Base-by-base conservation (phyloP, 352 stramenopile genomes). In the Globisporangium emineosum region DNA sequence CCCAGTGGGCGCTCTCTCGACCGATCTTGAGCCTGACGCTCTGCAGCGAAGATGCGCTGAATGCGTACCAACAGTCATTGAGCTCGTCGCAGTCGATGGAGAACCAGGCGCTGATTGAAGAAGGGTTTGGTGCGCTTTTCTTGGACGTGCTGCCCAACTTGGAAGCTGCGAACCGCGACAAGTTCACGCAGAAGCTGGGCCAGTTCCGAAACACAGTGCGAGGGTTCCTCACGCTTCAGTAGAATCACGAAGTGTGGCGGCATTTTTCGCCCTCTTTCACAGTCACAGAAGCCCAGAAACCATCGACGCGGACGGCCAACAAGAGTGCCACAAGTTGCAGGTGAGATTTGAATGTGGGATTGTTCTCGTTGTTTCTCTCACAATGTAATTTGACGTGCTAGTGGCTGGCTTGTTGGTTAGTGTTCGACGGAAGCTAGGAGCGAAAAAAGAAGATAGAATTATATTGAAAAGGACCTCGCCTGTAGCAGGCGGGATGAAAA, bases 1-100 rank as follows among this genome's bases (percentile, higher is more conserved):
- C 98, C 64, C 97, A 99, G 71, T 99, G 97, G 97, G 94, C 97
- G 35, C 81, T 99, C 9, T 99, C 98, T 53, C 81, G 97, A 53
- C 97, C 97, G 17, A 98, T 99, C 77, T 72, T 99, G 47, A 98
- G 92, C 76, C 79, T 99, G 33, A 98, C 98, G 71, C 75, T 99
- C 15, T 98, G 96, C 68, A 98, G 87, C 56, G 93, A 98, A 66
- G 86, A 94, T 52, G 90, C 90, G 32, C 72, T 97, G 60, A 96
- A 89, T 40, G 76, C 85, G 37, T 99, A 99, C 84, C 97, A 99
- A 79, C 92, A 99, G 60, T 81, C 97, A 52, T 75, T 99, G 35
- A 87, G 97, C 57, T 91, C 79, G 30, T 97, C 95, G 21, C 97
- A 99, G 73, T 89, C 95, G 25, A 68, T 72, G 10, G 85, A 97